Evolutionary conservation across 2,329 filamentous ascomycete species (phyloP).

Genomic region (Diaporthe sp.): DNA sequence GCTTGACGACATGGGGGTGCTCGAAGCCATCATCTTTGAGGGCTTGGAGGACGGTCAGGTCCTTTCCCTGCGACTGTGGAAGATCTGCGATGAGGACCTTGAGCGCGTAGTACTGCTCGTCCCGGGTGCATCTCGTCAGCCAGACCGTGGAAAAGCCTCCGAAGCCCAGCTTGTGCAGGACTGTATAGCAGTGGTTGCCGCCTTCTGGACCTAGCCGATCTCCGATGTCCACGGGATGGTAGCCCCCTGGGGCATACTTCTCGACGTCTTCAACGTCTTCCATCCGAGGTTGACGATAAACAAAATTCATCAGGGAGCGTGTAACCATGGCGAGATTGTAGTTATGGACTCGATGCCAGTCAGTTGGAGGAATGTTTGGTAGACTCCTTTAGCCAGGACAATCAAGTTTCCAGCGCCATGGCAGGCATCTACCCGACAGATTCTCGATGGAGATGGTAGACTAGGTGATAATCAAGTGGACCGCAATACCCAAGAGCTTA

Average conservation of each 20-base stretch:
- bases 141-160: slow-evolving; percentile 22
- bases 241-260: not conserved
- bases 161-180: slow-evolving; percentile 12
- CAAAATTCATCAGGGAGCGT: not conserved
- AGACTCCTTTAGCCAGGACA: too few species aligned
- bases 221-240: slow-evolving; percentile 28
- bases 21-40: not conserved
- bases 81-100: not conserved
- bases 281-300: slow-evolving; percentile 3
- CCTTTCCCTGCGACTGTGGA: not conserved
- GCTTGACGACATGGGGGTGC: not conserved
- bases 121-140: not conserved
- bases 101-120: slow-evolving; percentile 2
- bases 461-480: too few species aligned
- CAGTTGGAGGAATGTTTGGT: too few species aligned
- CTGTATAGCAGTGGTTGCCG: not conserved
- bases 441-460: too few species aligned
- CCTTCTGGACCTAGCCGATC: not conserved
- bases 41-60: not conserved
- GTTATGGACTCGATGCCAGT: too few species aligned
- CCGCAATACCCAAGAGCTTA: too few species aligned
- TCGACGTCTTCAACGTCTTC: slow-evolving; percentile 20
- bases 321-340: too few species aligned
- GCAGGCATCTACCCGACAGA: too few species aligned
- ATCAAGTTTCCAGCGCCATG: too few species aligned